Evolutionary conservation across 495 filamentous ascomycete species (phyloP).

Genomic region (Platismatia glauca): DNA sequence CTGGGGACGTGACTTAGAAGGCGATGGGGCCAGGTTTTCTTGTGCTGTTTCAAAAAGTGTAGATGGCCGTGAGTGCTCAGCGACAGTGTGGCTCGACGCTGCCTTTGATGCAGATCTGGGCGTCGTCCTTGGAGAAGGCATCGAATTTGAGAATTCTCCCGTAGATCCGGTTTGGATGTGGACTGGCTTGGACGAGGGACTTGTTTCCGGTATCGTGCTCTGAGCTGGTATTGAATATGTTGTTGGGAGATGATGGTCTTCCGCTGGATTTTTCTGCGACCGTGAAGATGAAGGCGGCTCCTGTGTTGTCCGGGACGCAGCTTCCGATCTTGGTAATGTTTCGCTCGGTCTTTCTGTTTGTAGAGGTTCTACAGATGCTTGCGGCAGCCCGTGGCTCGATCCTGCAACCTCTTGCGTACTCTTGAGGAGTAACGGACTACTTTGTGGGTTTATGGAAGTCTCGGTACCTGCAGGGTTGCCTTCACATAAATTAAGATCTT

Average conservation of each 20-base stretch:
- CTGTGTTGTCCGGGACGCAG: not conserved
- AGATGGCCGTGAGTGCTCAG: conserved; percentile 18
- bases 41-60: conserved; percentile 26
- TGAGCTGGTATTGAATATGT: not conserved
- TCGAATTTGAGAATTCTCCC: not conserved
- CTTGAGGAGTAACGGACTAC: not conserved
- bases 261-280: not conserved
- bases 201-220: not conserved
- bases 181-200: not conserved
- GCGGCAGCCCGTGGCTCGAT: not conserved
- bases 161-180: not conserved
- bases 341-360: conserved; percentile 1
- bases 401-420: not conserved
- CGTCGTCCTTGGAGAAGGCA: conserved; percentile 12
- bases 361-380: not conserved
- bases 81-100: conserved; percentile 1
- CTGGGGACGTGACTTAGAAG: conserved; percentile 15
- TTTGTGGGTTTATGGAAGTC: not conserved
- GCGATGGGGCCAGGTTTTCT: conserved; percentile 11
- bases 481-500: conserved; percentile 20
- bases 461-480: not conserved
- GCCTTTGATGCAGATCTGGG: conserved; percentile 16
- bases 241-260: not conserved
- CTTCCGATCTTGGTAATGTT: not conserved
- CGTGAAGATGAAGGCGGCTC: not conserved